These are phyloP conservation scores for Phytophthora capsici DNA, from an alignment of 352 stramenopile species.

Conservation along the genomic window DNA sequence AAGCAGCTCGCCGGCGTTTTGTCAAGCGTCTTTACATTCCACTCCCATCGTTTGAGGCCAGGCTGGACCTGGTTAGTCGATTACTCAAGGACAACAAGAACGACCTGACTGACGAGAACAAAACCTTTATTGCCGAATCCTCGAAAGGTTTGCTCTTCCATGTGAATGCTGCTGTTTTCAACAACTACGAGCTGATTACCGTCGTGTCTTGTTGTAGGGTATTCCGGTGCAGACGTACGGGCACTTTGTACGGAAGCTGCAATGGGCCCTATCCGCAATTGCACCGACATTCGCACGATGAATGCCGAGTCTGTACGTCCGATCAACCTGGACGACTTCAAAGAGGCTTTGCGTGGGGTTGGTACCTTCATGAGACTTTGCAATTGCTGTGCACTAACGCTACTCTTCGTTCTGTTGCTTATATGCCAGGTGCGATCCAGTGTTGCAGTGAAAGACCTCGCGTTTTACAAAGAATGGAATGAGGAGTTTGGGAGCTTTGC, in stretches of 20 bases:
- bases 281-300: constrained; percentile 88
- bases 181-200: constrained; percentile 14
- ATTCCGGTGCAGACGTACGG: constrained; percentile 97
- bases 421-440: constrained; percentile 90
- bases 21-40: constrained; percentile 99
- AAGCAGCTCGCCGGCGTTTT: constrained; percentile 96
- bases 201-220: constrained; percentile 67
- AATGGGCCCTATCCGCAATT: constrained; percentile 95
- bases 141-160: constrained; percentile 64
- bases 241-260: constrained; percentile 97
- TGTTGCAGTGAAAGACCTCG: constrained; percentile 94
- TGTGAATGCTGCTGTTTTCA: background rate
- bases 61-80: constrained; percentile 88
- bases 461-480: constrained; percentile 94
- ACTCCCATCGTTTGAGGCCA: constrained; percentile 89
- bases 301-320: constrained; percentile 91
- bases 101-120: constrained; percentile 85
- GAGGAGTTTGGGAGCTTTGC: constrained; percentile 92
- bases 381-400: background rate
- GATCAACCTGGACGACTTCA: constrained; percentile 96
- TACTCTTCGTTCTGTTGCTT: background rate
- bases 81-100: constrained; percentile 95
- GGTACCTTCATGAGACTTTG: constrained; percentile 10
- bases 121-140: constrained; percentile 86
- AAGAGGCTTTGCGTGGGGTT: constrained; percentile 89